phyloP scores from a whole-genome alignment of 2,329 filamentous ascomycete species.

The Ophiostoma ulmi region DNA sequence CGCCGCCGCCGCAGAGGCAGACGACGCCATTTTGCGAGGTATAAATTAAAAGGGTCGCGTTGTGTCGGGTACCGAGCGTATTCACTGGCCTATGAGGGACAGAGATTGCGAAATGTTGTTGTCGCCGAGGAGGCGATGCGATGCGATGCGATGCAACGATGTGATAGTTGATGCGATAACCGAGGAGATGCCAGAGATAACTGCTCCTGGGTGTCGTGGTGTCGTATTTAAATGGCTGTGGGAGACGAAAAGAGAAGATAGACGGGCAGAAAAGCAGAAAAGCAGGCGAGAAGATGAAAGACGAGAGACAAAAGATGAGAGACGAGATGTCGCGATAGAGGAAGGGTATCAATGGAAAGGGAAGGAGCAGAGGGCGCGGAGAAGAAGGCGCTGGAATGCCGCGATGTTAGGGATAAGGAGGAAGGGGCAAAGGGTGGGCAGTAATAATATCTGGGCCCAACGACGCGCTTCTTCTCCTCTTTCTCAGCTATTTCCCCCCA shows the following conservation, averaged over 20 bases:
- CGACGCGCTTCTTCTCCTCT: slow-evolving; percentile 9
- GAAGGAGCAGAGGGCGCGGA: background rate
- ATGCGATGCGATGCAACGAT: background rate
- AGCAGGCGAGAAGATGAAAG: background rate
- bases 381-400: background rate
- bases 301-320: background rate
- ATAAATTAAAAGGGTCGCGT: background rate
- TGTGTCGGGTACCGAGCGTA: background rate
- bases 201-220: background rate
- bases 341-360: background rate
- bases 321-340: background rate
- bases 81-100: background rate
- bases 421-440: background rate
- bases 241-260: background rate
- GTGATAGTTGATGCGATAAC: background rate
- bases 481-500: background rate
- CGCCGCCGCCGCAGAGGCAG: slow-evolving; percentile 24
- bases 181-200: background rate
- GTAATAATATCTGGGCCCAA: slow-evolving; percentile 3
- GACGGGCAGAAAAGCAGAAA: background rate
- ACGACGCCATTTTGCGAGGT: slow-evolving; percentile 23
- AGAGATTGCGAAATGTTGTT: background rate
- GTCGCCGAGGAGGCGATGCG: background rate
- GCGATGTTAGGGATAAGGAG: background rate
- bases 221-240: background rate